Evolutionary conservation across 371 early-diverging fungal species (phyloP), one percentile per base, ranked within the genome.

Genomic region (Phascolomyces articulosus): DNA sequence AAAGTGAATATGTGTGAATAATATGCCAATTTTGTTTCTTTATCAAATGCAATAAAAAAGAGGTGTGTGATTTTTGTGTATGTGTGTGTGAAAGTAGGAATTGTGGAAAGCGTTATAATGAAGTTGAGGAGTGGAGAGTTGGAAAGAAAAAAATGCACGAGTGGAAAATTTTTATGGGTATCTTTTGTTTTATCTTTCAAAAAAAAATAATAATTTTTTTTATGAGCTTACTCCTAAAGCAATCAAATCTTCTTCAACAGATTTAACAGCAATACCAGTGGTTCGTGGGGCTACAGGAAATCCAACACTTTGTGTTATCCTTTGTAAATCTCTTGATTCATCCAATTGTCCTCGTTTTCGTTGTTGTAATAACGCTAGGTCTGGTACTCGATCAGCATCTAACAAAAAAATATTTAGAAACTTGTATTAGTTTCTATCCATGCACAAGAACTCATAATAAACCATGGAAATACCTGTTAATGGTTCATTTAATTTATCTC

Each of bases 191-290:
- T 38, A 38, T 34, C 11, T 34, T 34, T 0, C 11, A n/a, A n/a
- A n/a, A n/a, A n/a, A n/a, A n/a, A n/a, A n/a, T n/a, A n/a, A n/a
- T 34, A 9, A 9, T 34, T 44, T 44, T 11, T 54, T 21, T 63
- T 47, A 21, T 29, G 16, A 23, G 69, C 79, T 66, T 78, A 81
- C 79, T 24, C 75, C 79, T 63, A 78, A 68, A n/a, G 73, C 75
- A 56, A 68, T 65, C 62, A 78, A 62, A 58, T 82, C 82, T 15
- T 72, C 77, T 13, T 77, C 75, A n/a, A 82, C 55, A 27, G 77
- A 73, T 23, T 66, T 23, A 10, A 28, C 47, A 7, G 72, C 49
- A 11, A 74, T 28, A 31, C 73, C 68, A 4, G 60, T 40, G 2
- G 74, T 66, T 9, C 71, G 63, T 9, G 64, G 63, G 20, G 73